Evolutionary conservation across 768 basidiomycete species (phyloP), one percentile per base, ranked within the genome.

Genomic region (Hygrocybe punicea): DNA sequence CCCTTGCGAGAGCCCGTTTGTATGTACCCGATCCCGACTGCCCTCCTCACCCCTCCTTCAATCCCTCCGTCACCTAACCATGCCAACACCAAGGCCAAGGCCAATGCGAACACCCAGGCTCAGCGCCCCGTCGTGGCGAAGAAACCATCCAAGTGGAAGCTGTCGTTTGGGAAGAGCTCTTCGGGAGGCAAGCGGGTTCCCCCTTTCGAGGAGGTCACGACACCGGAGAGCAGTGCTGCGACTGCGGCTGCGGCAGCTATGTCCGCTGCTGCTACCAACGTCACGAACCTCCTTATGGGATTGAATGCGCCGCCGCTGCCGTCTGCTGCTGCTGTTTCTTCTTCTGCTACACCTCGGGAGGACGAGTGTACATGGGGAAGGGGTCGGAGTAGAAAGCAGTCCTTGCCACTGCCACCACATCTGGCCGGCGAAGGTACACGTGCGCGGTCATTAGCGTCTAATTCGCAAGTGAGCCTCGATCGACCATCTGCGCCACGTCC

Each of bases 111-210:
- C 72, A 1, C 75, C 11, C 59, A 70, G 6, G 73, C 82, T 23
- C 74, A 80, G 34, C 75, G 80, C 60, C 66, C 74, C 55, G 29
- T 67, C 56, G 63, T 67, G 61, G 62, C 71, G 56, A 93, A 91
- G 78, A 93, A 93, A 77, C 78, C 88, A 53, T 91, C 87, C n/a
- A 91, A 85, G 66, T 87, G 93, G 90, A 90, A 87, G 72, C 77
- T 90, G 64, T 78, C 84, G 63, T 88, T 92, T 70, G 78, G 89
- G 59, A 85, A 84, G 74, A 76, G 72, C 65, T 60, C 71, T n/a
- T n/a, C n/a, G n/a, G n/a, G n/a, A 5, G 67, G 75, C 34, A 79
- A 77, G 39, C 68, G 68, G 46, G 63, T 72, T 11, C 75, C 75
- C 23, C 75, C 76, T 13, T 70, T 72, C 16, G 77, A 78, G 56